These are phyloP conservation scores for Chondrostereum purpureum DNA, from an alignment of 1,284 basidiomycete genomes.

Conservation along the genomic window DNA sequence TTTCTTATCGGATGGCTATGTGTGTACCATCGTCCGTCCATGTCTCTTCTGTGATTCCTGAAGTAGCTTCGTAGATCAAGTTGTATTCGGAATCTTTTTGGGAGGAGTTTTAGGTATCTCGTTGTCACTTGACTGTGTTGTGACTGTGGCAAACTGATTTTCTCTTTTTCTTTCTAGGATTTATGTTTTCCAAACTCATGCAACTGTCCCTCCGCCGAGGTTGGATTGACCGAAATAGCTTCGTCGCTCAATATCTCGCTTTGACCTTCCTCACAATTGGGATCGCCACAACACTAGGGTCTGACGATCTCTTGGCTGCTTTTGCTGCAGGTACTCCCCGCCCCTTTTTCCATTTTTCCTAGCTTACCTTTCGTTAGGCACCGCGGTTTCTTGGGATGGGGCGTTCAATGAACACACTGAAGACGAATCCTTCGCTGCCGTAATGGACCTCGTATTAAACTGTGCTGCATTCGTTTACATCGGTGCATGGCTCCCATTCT, in stretches of 20 bases:
- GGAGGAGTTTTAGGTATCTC: slow-evolving; percentile 66
- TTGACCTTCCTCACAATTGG: slow-evolving; percentile 79
- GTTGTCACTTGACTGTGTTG: slow-evolving; percentile 3
- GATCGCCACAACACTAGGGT: slow-evolving; percentile 70
- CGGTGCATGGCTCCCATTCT: slow-evolving; percentile 84
- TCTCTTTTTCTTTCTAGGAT: slow-evolving; percentile 39
- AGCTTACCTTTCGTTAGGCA: slow-evolving; percentile 39
- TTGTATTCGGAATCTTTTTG: slow-evolving; percentile 73
- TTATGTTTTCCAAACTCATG: slow-evolving; percentile 75
- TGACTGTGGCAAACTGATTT: slow-evolving; percentile 6
- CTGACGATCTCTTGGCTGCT: slow-evolving; percentile 83
- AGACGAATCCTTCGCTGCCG: slow-evolving; percentile 80
- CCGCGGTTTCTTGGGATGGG: slow-evolving; percentile 92
- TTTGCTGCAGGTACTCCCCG: slow-evolving; percentile 75
- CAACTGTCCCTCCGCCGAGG: slow-evolving; percentile 71
- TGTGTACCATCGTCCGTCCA: slow-evolving; percentile 26
- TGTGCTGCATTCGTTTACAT: slow-evolving; percentile 87
- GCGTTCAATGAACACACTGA: slow-evolving; percentile 84
- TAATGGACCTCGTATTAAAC: slow-evolving; percentile 83
- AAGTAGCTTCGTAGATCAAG: slow-evolving; percentile 57
- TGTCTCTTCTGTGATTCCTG: slow-evolving; percentile 2
- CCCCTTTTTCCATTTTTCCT: not conserved
- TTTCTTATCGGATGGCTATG: slow-evolving; percentile 78
- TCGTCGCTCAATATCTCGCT: slow-evolving; percentile 86
- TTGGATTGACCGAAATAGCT: slow-evolving; percentile 87